These are phyloP conservation scores for Aspergillus pseudoterreus DNA, from an alignment of 2,329 filamentous ascomycete genomes.

Conservation along the genomic window DNA sequence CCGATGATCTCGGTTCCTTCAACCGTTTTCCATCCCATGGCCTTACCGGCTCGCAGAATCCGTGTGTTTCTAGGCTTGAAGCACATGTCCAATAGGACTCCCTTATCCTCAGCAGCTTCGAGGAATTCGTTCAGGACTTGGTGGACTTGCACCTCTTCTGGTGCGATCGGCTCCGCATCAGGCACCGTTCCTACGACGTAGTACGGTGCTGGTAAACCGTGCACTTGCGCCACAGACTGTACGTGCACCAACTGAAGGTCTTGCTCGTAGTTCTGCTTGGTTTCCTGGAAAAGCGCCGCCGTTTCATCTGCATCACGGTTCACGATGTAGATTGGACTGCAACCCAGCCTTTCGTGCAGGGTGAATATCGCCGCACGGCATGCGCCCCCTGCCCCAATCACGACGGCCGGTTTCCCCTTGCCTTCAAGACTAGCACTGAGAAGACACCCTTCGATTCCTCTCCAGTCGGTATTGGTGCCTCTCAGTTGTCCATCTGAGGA, in stretches of 20 bases:
- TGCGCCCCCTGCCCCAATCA: conserved; percentile 43
- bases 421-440: conserved; percentile 9
- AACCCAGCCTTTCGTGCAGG: conserved; percentile 25
- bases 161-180: conserved; percentile 32
- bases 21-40: conserved; percentile 33
- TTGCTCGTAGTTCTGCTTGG: neutral
- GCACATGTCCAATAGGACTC: conserved; percentile 42
- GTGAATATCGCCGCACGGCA: conserved; percentile 40
- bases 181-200: conserved; percentile 41
- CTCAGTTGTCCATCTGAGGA: conserved; percentile 20
- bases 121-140: conserved; percentile 28
- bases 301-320: conserved; percentile 34
- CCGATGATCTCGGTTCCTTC: conserved; percentile 28
- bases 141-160: conserved; percentile 24
- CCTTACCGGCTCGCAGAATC: conserved; percentile 32
- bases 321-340: conserved; percentile 32
- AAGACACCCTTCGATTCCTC: conserved; percentile 38
- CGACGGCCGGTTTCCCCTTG: conserved; percentile 26
- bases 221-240: conserved; percentile 21
- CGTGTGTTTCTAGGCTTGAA: conserved; percentile 41
- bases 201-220: conserved; percentile 20
- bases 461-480: conserved; percentile 46
- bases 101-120: conserved; percentile 17
- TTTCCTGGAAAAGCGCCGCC: conserved; percentile 22
- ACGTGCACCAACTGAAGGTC: conserved; percentile 27